Base-by-base conservation (phyloP, 2,329 filamentous ascomycete species). In the Colletotrichum tropicale region DNA sequence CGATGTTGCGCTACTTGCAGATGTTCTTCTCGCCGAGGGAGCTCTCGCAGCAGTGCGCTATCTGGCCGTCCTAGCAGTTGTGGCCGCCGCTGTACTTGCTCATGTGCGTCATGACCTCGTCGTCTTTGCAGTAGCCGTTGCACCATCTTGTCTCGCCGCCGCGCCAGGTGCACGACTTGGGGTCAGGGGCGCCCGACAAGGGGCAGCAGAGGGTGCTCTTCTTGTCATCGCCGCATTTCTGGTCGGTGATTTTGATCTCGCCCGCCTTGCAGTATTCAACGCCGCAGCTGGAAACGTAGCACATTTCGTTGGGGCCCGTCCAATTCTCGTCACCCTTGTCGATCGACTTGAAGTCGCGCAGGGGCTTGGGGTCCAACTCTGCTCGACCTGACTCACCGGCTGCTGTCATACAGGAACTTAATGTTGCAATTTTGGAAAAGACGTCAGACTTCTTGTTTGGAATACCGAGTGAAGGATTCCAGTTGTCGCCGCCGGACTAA, bases 91-190 rank as follows among this genome's bases (percentile, higher is more conserved):
- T 80, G 69, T 79, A 83, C n/a, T 77, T 77, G 68, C 80, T 81
- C 26, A 78, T 78, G 55, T 81, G 76, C 38, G 84, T 71, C 36
- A 80, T 74, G 43, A 84, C 82, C 77, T 85, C 81, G 60, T 79
- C 81, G 58, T 80, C 79, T 55, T 85, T 80, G 62, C 83, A 84
- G 66, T 81, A 80, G 36, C 82, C 80, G 61, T 83, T 83, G 78
- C 82, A 84, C n/a, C 43, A 77, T 13, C 4, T 28, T 9, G 76
- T 75, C 36, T 73, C 76, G 6, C 69, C 76, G 5, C 82, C 83
- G 70, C 82, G 80, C 84, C 81, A 86, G 36, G 67, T 76, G 60
- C 83, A 85, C 15, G 80, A 75, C 4, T 80, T 76, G 2, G 80
- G 77, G 56, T 82, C 77, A 2, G 83, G 84, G 26, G 81, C 28